Percentiles rank a stretch among this genome's conserved stretches.
Conservation (phyloP, 2,329 filamentous ascomycete species). For the Microcyclosporella mali region DNA sequence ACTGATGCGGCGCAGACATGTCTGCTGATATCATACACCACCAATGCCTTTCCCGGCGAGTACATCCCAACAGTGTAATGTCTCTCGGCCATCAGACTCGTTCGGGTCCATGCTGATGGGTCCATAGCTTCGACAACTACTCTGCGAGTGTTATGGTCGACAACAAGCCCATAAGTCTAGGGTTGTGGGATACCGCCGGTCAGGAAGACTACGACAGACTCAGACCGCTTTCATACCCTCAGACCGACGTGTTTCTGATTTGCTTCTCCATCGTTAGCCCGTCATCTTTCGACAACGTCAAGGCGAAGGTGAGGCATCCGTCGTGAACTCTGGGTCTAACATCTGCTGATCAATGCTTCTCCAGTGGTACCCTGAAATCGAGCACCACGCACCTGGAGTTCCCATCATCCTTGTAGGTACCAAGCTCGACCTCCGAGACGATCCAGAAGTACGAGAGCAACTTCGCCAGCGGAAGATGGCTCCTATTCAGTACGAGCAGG, state of each 20-base stretch:
- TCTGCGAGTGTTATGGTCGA: constrained; percentile 99
- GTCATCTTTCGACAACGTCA: constrained; percentile 97
- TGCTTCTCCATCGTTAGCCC: constrained; percentile 98
- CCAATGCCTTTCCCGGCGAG: constrained; percentile 98
- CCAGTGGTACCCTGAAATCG: constrained; percentile 96
- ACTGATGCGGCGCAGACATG: constrained; percentile 64
- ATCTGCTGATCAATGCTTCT: constrained; percentile 7
- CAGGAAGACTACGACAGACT: constrained; percentile 98
- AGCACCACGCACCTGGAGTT: constrained; percentile 90
- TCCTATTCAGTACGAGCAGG: constrained; percentile 92
- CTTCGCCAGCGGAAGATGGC: constrained; percentile 91
- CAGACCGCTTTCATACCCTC: constrained; percentile 90
- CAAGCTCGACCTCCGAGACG: constrained; percentile 91
- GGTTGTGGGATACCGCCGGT: constrained; percentile 96
- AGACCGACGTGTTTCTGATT: constrained; percentile 97
- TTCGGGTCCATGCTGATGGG: constrained; percentile 2
- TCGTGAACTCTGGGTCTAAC: neutral
- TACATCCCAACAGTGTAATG: constrained; percentile 98
- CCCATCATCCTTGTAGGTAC: constrained; percentile 96
- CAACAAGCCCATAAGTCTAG: constrained; percentile 93
- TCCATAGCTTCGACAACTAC: constrained; percentile 87
- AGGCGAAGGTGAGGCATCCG: constrained; percentile 73
- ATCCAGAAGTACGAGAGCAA: constrained; percentile 71
- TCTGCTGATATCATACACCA: constrained; percentile 97
- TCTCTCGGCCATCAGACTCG: constrained; percentile 26